These are phyloP conservation scores for Leccinum solheimii DNA, from an alignment of 1,284 basidiomycete genomes.

Conservation along the genomic window DNA sequence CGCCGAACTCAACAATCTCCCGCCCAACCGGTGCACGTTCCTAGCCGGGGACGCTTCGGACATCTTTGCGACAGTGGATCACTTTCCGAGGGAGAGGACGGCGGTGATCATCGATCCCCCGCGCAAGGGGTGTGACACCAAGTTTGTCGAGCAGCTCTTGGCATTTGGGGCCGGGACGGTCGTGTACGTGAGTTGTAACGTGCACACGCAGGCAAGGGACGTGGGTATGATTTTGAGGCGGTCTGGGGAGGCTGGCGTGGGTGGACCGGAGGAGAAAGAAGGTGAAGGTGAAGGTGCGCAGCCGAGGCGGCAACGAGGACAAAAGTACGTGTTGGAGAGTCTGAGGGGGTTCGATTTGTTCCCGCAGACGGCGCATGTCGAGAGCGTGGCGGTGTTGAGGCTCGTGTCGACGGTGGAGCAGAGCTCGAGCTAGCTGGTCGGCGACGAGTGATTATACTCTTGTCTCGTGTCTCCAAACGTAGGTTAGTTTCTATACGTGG, in stretches of 20 bases:
- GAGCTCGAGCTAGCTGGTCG: background rate
- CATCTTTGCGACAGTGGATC: slow-evolving; percentile 64
- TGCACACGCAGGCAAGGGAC: slow-evolving; percentile 84
- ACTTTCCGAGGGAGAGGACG: slow-evolving; percentile 69
- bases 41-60: slow-evolving; percentile 69
- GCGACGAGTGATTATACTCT: background rate
- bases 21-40: slow-evolving; percentile 45
- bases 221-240: slow-evolving; percentile 69
- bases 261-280: slow-evolving; percentile 21
- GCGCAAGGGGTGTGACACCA: slow-evolving; percentile 85
- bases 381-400: slow-evolving; percentile 73
- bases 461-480: background rate
- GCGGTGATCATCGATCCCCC: slow-evolving; percentile 87
- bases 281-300: slow-evolving; percentile 2
- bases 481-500: background rate
- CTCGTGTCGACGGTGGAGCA: slow-evolving; percentile 27
- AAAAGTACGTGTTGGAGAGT: slow-evolving; percentile 71
- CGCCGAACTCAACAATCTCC: slow-evolving; percentile 71
- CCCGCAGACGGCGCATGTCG: slow-evolving; percentile 91
- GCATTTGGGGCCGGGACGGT: slow-evolving; percentile 69
- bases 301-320: slow-evolving; percentile 31
- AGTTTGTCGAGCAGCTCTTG: slow-evolving; percentile 80
- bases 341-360: slow-evolving; percentile 89
- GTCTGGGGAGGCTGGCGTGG: slow-evolving; percentile 24
- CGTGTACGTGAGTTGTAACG: slow-evolving; percentile 95